phyloP scores from a whole-genome alignment of 768 basidiomycete species.

The Naganishia onofrii region DNA sequence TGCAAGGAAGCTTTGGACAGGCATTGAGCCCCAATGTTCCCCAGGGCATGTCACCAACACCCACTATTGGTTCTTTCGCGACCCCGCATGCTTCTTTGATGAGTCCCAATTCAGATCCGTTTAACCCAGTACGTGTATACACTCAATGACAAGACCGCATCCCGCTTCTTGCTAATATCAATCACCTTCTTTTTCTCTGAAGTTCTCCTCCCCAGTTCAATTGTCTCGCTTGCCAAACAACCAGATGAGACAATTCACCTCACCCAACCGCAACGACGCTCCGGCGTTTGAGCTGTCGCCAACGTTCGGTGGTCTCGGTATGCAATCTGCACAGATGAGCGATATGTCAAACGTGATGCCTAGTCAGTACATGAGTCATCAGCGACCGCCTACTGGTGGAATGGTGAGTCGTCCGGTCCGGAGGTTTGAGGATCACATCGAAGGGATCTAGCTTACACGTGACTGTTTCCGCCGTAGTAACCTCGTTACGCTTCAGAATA shows the following conservation, averaged over 20 bases:
- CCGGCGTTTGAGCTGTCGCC: constrained; percentile 47
- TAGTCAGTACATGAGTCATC: not conserved
- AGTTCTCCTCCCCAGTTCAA: constrained; percentile 30
- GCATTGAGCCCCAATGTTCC: constrained; percentile 34
- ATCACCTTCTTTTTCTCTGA: not conserved
- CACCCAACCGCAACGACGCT: constrained; percentile 42
- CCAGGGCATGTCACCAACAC: constrained; percentile 33
- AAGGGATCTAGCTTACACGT: not conserved
- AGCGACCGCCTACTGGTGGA: constrained; percentile 14
- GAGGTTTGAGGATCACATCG: too few species aligned
- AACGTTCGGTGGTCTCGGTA: constrained; percentile 48
- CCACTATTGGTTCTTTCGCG: constrained; percentile 40
- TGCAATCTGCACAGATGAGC: constrained; percentile 33
- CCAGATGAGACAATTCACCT: constrained; percentile 39
- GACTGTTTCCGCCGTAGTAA: not conserved
- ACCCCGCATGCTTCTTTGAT: constrained; percentile 45
- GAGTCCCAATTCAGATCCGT: constrained; percentile 50
- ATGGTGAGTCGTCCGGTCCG: constrained; percentile 1
- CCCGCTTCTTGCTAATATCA: not conserved
- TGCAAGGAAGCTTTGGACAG: constrained; percentile 43
- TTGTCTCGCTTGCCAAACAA: constrained; percentile 10
- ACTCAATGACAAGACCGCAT: not conserved
- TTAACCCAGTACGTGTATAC: constrained; percentile 49
- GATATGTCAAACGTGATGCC: constrained; percentile 14
- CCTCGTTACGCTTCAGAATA: not conserved